These are phyloP conservation scores for Butyriboletus loyo DNA, from an alignment of 768 basidiomycete genomes.

Conservation along the genomic window DNA sequence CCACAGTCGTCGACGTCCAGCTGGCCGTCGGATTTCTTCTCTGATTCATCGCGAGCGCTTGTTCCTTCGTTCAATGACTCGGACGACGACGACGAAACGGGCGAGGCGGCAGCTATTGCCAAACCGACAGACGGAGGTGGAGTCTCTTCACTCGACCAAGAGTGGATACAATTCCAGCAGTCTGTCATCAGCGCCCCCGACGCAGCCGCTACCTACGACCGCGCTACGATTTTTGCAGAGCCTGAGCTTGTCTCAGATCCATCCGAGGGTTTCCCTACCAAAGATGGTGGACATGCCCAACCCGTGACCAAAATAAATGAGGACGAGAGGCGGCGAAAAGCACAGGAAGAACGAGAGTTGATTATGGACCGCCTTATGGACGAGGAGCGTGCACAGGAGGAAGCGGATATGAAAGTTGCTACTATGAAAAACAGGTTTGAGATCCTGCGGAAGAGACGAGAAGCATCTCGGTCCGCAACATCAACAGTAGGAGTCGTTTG, in stretches of 20 bases:
- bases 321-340: slow-evolving; percentile 47
- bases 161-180: slow-evolving; percentile 72
- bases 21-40: slow-evolving; percentile 77
- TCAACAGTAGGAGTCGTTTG: slow-evolving; percentile 17
- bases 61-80: slow-evolving; percentile 35
- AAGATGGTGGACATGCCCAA: slow-evolving; percentile 24
- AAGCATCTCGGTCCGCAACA: slow-evolving; percentile 28
- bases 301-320: slow-evolving; percentile 22
- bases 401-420: slow-evolving; percentile 74
- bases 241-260: slow-evolving; percentile 51
- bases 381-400: slow-evolving; percentile 84
- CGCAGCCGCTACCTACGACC: slow-evolving; percentile 52
- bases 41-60: slow-evolving; percentile 61
- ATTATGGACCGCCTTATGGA: slow-evolving; percentile 85
- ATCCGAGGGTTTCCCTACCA: slow-evolving; percentile 47
- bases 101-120: slow-evolving; percentile 1
- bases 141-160: slow-evolving; percentile 52
- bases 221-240: slow-evolving; percentile 70
- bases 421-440: slow-evolving; percentile 65
- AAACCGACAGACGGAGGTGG: background rate
- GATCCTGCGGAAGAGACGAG: slow-evolving; percentile 48
- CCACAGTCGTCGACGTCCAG: slow-evolving; percentile 11
- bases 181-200: slow-evolving; percentile 49
- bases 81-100: slow-evolving; percentile 42
- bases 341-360: slow-evolving; percentile 72